phyloP scores from a whole-genome alignment of 257 asterid genomes.

The Solanum rostratum region DNA sequence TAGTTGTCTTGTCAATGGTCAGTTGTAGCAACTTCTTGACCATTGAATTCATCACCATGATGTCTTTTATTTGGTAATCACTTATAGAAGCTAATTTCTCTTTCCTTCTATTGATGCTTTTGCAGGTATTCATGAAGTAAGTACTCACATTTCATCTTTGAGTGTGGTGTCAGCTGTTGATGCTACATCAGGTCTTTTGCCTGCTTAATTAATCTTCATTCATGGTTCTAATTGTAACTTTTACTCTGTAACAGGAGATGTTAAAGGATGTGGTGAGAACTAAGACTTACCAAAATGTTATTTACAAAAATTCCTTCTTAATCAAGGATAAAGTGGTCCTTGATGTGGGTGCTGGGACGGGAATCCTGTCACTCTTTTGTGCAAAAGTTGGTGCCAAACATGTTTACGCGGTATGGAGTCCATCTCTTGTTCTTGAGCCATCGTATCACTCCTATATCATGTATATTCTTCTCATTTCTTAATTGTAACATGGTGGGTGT shows the following conservation, averaged over 20 bases:
- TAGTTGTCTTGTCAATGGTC: background rate
- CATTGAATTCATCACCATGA: background rate
- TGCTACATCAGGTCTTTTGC: background rate
- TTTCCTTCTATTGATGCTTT: constrained; percentile 8
- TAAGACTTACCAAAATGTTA: constrained; percentile 77
- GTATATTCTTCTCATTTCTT: background rate
- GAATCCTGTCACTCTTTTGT: constrained; percentile 91
- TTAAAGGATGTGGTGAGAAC: constrained; percentile 86
- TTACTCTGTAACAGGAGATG: constrained; percentile 60
- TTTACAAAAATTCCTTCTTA: constrained; percentile 69
- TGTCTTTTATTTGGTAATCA: background rate
- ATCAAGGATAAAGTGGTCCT: constrained; percentile 87
- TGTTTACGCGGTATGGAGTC: constrained; percentile 35
- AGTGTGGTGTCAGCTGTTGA: background rate
- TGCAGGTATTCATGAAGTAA: constrained; percentile 97
- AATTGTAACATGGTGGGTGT: background rate
- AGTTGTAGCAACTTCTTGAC: background rate
- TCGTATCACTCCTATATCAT: background rate
- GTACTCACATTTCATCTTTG: constrained; percentile 14
- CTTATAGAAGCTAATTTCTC: background rate
- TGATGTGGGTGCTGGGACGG: constrained; percentile 97
- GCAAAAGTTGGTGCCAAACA: constrained; percentile 91
- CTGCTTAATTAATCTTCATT: background rate
- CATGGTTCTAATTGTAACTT: background rate
- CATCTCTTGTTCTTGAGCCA: background rate